Conservation (phyloP, 2,329 filamentous ascomycete species). For the Phyllosticta ampelicida region DNA sequence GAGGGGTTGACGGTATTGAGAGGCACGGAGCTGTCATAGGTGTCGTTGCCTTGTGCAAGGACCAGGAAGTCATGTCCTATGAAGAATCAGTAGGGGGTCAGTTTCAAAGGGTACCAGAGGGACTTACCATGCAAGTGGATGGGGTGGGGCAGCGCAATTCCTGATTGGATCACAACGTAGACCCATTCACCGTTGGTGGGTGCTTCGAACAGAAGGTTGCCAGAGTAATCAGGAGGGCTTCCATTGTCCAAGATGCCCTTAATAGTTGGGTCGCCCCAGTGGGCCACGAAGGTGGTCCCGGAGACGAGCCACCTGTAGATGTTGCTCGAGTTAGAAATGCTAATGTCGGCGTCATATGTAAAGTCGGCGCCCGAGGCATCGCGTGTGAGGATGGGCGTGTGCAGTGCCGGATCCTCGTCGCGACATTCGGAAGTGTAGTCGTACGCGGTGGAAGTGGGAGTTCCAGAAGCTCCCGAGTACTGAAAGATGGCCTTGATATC, state of each 20-base stretch:
- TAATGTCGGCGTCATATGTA: slow-evolving; percentile 17
- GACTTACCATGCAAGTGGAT: slow-evolving; percentile 28
- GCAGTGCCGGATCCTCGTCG: slow-evolving; percentile 26
- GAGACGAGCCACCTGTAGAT: slow-evolving; percentile 33
- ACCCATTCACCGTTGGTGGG: slow-evolving; percentile 4
- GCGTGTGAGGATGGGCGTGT: slow-evolving; percentile 24
- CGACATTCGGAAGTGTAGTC: slow-evolving; percentile 25
- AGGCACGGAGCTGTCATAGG: slow-evolving; percentile 23
- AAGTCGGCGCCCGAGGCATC: slow-evolving; percentile 17
- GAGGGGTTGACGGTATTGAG: slow-evolving; percentile 29
- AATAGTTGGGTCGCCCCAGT: slow-evolving; percentile 31
- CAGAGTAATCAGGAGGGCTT: slow-evolving; percentile 22
- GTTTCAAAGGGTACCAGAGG: too few relatives aligned
- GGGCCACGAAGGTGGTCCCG: slow-evolving; percentile 27
- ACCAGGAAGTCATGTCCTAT: slow-evolving; percentile 29
- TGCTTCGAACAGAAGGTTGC: slow-evolving; percentile 13
- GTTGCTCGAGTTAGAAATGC: slow-evolving; percentile 17
- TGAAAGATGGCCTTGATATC: slow-evolving; percentile 29
- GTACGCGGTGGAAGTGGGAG: slow-evolving; percentile 25
- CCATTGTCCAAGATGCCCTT: slow-evolving; percentile 24
- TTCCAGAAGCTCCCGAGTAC: slow-evolving; percentile 23
- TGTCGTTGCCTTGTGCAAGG: slow-evolving; percentile 24
- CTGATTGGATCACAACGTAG: slow-evolving; percentile 15
- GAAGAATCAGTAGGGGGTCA: neutral
- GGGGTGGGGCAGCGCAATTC: slow-evolving; percentile 28